These are phyloP conservation scores for Emericellopsis atlantica DNA, from an alignment of 2,329 filamentous ascomycete species.

Conservation along the genomic window DNA sequence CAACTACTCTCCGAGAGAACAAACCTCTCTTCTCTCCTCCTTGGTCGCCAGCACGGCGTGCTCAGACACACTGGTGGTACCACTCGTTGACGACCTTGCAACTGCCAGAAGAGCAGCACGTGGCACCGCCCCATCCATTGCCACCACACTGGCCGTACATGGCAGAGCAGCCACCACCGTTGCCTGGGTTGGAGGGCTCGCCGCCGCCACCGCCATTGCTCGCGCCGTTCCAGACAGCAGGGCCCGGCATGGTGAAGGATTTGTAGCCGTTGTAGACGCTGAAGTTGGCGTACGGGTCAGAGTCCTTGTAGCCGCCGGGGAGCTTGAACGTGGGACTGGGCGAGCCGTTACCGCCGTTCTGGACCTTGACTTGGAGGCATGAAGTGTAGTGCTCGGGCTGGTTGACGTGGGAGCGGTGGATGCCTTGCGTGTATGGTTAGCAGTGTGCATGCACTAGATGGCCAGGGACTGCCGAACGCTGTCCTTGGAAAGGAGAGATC, in stretches of 20 bases:
- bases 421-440: neutral
- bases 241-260: conserved; percentile 8
- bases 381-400: conserved; percentile 10
- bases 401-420: conserved; percentile 10
- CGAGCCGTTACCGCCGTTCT: conserved; percentile 6
- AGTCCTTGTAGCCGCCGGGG: conserved; percentile 14
- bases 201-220: neutral
- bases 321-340: conserved; percentile 13
- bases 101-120: conserved; percentile 16
- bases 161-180: neutral
- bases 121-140: conserved; percentile 15
- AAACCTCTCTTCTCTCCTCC: too few species aligned
- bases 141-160: conserved; percentile 22
- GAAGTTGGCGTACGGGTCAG: conserved; percentile 10
- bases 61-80: conserved; percentile 1
- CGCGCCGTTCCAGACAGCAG: conserved; percentile 6
- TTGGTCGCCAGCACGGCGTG: too few species aligned
- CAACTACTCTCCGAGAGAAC: too few species aligned
- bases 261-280: conserved; percentile 10
- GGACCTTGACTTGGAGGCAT: conserved; percentile 10
- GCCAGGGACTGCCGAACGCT: too few species aligned
- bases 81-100: neutral
- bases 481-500: neutral
- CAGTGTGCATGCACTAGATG: too few species aligned
- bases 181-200: neutral